Percentiles rank a stretch among this genome's conserved stretches.
Conservation (phyloP, 805 yeast species). For the Candida maesae region DNA sequence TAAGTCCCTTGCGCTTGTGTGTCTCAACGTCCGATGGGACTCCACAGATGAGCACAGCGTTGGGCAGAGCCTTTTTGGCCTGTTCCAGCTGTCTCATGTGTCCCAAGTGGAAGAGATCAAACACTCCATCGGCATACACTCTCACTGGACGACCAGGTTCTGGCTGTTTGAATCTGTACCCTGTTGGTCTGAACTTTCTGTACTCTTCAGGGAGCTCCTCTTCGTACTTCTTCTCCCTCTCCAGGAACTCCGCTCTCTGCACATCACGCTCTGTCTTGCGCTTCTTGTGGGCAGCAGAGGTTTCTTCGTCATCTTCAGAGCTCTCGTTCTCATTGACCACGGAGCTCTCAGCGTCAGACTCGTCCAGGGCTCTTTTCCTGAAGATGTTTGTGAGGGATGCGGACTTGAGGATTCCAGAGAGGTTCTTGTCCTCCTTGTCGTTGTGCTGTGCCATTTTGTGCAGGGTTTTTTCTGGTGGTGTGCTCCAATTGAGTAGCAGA, state of each 20-base stretch:
- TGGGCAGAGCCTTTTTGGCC: slow-evolving; percentile 86
- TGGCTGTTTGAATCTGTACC: slow-evolving; percentile 76
- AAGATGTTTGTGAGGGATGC: slow-evolving; percentile 22
- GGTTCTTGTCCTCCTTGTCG: slow-evolving; percentile 12
- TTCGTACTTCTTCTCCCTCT: slow-evolving; percentile 58
- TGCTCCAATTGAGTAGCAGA: too few relatives aligned
- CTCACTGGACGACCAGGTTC: slow-evolving; percentile 83
- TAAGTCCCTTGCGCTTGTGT: slow-evolving; percentile 87
- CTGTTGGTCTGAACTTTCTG: slow-evolving; percentile 75
- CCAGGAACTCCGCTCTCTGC: slow-evolving; percentile 27
- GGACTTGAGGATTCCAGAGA: slow-evolving; percentile 16
- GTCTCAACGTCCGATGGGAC: slow-evolving; percentile 88
- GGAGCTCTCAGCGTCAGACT: slow-evolving; percentile 14
- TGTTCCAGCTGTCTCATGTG: slow-evolving; percentile 98
- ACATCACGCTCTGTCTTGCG: slow-evolving; percentile 26
- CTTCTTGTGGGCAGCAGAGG: slow-evolving; percentile 16
- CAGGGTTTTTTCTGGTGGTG: too few relatives aligned
- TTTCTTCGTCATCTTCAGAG: slow-evolving; percentile 13
- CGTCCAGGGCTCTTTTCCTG: slow-evolving; percentile 17
- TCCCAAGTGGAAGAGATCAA: slow-evolving; percentile 93
- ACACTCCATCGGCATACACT: slow-evolving; percentile 97
- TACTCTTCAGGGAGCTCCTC: slow-evolving; percentile 62
- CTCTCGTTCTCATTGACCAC: slow-evolving; percentile 6
- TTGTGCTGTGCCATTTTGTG: too few relatives aligned
- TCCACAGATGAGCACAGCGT: slow-evolving; percentile 84